Base-by-base conservation (phyloP, 768 basidiomycete species). In the Arthromyces matolae region DNA sequence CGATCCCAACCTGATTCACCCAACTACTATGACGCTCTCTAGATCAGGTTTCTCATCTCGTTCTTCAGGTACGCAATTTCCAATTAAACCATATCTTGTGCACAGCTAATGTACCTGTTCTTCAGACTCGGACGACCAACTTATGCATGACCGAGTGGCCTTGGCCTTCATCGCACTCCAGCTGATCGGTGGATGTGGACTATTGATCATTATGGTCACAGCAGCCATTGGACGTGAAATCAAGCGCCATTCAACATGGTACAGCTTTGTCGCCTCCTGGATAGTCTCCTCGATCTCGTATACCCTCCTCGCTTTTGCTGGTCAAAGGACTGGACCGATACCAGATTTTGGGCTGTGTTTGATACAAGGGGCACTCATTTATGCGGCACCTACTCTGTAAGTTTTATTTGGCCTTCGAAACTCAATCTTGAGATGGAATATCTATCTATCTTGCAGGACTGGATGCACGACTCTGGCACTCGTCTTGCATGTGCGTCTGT, bases 241-340 rank as follows among this genome's bases (percentile, higher is more conserved):
- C 43, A 64, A 64, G 31, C 60, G 65, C 38, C 60, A 61, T 47
- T 46, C 62, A n/a, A 66, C 65, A 1, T 69, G 64, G 65, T 66
- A 65, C 47, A 63, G 60, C 44, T 68, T 69, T 47, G 53, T 56
- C 23, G 33, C 45, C 5, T 60, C 61, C 18, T 69, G 66, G 66
- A 61, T 66, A 25, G 13, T 66, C 28, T 66, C 63, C 3, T 53
- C 53, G 20, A 28, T 62, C 18, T 66, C 62, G 10, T 69, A 67
- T 36, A 61, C 62, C n/a, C 53, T 68, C 27, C 54, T 65, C 24
- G 58, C 62, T 47, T 47, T 67, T 41, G 53, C 63, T 36, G 66
- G 66, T 6, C 64, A 69, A 46, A 62, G 65, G 51, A 49, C 52
- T 35, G 55, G 58, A 3, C 55, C 59, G 3, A 35, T 20, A n/a